These are phyloP conservation scores for Phytophthora cryptogea DNA, from an alignment of 352 stramenopile species.

Conservation along the genomic window DNA sequence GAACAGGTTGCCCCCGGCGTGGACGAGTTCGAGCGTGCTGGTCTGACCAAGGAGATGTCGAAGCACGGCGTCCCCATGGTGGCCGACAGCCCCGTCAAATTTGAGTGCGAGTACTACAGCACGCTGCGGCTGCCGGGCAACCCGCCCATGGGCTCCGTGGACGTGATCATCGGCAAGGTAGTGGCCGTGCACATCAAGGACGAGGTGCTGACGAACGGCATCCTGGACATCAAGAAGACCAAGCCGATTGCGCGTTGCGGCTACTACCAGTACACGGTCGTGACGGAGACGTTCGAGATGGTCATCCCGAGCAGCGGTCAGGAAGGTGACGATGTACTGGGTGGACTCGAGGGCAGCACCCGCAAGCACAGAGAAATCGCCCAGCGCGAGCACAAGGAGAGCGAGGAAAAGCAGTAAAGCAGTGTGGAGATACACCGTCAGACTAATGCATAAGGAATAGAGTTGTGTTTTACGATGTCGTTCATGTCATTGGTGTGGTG, in stretches of 20 bases:
- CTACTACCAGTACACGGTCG: slow-evolving; percentile 41
- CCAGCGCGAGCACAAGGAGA: slow-evolving; percentile 18
- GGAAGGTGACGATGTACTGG: slow-evolving; percentile 28
- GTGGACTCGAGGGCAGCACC: slow-evolving; percentile 33
- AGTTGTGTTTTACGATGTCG: slow-evolving; percentile 3
- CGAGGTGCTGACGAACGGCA: slow-evolving; percentile 36
- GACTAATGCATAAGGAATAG: slow-evolving; percentile 7
- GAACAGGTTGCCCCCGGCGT: slow-evolving; percentile 30
- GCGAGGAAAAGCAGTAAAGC: slow-evolving; percentile 12
- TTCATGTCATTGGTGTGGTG: neutral
- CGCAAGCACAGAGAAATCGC: slow-evolving; percentile 32
- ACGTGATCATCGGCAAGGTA: slow-evolving; percentile 43
- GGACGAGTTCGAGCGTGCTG: slow-evolving; percentile 36
- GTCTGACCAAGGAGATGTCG: slow-evolving; percentile 35
- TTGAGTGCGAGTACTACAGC: slow-evolving; percentile 43
- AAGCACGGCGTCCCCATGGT: slow-evolving; percentile 34
- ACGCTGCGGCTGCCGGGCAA: slow-evolving; percentile 38
- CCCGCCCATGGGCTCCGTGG: slow-evolving; percentile 37
- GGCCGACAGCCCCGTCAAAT: slow-evolving; percentile 38
- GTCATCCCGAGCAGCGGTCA: slow-evolving; percentile 34
- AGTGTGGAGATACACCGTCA: neutral
- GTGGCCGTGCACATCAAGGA: slow-evolving; percentile 41
- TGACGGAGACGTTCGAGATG: slow-evolving; percentile 42
- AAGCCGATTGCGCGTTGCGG: slow-evolving; percentile 37
- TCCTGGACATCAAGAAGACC: slow-evolving; percentile 41